Percentiles rank a stretch among this genome's conserved stretches.
Conservation (phyloP, 164 flowering plant genomes). For the Brasenia schreberi region DNA sequence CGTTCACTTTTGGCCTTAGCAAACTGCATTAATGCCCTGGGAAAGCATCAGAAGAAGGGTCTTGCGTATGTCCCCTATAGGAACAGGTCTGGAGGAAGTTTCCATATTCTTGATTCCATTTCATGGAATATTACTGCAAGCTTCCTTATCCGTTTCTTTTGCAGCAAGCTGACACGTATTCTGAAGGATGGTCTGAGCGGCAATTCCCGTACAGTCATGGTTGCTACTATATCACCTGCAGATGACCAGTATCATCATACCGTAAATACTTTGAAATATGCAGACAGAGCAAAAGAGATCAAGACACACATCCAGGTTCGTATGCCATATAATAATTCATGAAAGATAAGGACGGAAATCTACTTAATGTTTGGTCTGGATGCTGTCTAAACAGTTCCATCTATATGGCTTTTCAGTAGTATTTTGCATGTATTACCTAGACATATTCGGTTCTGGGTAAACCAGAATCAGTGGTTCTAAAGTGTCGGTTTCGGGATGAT, state of each 20-base stretch:
- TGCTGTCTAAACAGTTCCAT: too few species aligned
- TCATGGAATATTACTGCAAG: neutral
- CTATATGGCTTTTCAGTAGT: too few species aligned
- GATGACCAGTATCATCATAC: constrained; percentile 78
- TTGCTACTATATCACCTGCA: constrained; percentile 83
- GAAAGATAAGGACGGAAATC: too few species aligned
- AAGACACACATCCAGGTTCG: constrained; percentile 76
- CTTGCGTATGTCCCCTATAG: constrained; percentile 95
- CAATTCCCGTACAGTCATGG: constrained; percentile 83
- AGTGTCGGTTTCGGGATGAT: too few species aligned
- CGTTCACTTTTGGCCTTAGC: constrained; percentile 93
- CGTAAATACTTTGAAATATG: constrained; percentile 82
- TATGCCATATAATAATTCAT: neutral
- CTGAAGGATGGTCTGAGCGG: constrained; percentile 96
- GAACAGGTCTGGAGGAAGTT: constrained; percentile 39
- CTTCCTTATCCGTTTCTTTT: constrained; percentile 3
- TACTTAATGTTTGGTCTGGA: too few species aligned
- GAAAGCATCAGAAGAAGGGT: constrained; percentile 89
- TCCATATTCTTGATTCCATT: neutral
- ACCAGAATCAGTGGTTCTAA: too few species aligned
- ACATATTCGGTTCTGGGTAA: too few species aligned
- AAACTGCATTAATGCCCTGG: constrained; percentile 88
- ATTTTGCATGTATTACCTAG: too few species aligned
- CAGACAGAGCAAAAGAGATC: constrained; percentile 88
- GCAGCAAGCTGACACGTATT: constrained; percentile 84